Evolutionary conservation across 768 basidiomycete genomes (phyloP).

Genomic region (Mycena olivaceomarginata): DNA sequence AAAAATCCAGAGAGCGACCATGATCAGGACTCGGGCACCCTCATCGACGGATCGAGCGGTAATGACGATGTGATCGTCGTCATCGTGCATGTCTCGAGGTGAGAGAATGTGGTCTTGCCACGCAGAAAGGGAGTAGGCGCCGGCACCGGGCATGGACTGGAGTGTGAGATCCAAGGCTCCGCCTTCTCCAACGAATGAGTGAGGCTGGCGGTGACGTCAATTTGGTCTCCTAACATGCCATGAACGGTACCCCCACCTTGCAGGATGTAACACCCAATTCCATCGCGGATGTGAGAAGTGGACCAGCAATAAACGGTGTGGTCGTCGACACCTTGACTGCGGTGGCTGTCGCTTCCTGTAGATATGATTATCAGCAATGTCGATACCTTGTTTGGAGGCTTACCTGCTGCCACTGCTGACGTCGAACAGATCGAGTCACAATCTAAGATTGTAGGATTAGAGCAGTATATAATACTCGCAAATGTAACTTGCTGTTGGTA

Average conservation of each 20-base stretch:
- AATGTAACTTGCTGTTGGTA: no score
- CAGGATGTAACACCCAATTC: neutral
- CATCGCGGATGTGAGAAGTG: slow-evolving; percentile 14
- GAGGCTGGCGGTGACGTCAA: neutral
- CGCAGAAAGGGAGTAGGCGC: neutral
- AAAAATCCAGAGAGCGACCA: neutral
- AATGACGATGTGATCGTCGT: neutral
- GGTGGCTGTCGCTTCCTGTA: neutral
- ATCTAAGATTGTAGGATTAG: no score
- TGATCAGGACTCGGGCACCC: no score
- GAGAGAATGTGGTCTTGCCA: slow-evolving; percentile 1
- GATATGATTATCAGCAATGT: no score
- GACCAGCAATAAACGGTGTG: neutral
- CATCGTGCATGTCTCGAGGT: neutral
- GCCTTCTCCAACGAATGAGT: neutral
- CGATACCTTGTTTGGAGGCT: no score
- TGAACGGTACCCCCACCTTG: neutral
- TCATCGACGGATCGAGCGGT: neutral
- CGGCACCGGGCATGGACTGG: slow-evolving; percentile 2
- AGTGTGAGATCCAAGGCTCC: slow-evolving; percentile 19
- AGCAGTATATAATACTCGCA: no score
- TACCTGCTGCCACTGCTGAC: no score
- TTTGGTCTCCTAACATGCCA: neutral
- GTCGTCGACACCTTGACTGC: neutral
- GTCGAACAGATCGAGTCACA: no score